These are phyloP conservation scores for Gamsiella multidivaricata DNA, from an alignment of 192 early-diverging fungal species.

Conservation along the genomic window DNA sequence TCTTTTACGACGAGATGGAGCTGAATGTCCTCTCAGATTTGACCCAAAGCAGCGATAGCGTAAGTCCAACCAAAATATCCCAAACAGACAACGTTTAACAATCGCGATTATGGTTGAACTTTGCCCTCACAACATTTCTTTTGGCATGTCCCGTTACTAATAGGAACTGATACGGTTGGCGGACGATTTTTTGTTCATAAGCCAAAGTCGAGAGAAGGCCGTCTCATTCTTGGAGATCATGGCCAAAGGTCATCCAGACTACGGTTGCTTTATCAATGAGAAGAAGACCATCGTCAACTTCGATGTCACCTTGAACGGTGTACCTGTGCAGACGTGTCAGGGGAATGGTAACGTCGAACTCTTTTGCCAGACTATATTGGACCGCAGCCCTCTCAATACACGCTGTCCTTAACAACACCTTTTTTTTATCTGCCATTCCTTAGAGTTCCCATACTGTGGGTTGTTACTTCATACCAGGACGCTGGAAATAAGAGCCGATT, in stretches of 20 bases:
- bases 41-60: slow-evolving; percentile 56
- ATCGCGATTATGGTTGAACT: too few species aligned
- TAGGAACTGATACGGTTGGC: slow-evolving; percentile 79
- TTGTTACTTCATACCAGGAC: slow-evolving; percentile 74
- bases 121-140: too few species aligned
- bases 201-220: slow-evolving; percentile 62
- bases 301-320: slow-evolving; percentile 57
- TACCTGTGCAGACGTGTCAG: slow-evolving; percentile 22
- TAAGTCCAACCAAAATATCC: too few species aligned
- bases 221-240: slow-evolving; percentile 67
- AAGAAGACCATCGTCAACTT: slow-evolving; percentile 87
- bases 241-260: slow-evolving; percentile 68
- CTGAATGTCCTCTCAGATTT: slow-evolving; percentile 59
- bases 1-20: slow-evolving; percentile 86
- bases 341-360: slow-evolving; percentile 26
- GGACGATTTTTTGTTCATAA: slow-evolving; percentile 89
- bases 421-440: background rate
- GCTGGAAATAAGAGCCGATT: slow-evolving; percentile 78
- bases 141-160: background rate
- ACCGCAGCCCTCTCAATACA: too few species aligned
- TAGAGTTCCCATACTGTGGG: slow-evolving; percentile 89
- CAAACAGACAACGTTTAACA: too few species aligned
- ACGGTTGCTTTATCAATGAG: slow-evolving; percentile 81
- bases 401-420: background rate
- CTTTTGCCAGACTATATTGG: background rate